phyloP scores from a whole-genome alignment of 2,329 filamentous ascomycete species.

The Ceratocystis cacaofunesta region DNA sequence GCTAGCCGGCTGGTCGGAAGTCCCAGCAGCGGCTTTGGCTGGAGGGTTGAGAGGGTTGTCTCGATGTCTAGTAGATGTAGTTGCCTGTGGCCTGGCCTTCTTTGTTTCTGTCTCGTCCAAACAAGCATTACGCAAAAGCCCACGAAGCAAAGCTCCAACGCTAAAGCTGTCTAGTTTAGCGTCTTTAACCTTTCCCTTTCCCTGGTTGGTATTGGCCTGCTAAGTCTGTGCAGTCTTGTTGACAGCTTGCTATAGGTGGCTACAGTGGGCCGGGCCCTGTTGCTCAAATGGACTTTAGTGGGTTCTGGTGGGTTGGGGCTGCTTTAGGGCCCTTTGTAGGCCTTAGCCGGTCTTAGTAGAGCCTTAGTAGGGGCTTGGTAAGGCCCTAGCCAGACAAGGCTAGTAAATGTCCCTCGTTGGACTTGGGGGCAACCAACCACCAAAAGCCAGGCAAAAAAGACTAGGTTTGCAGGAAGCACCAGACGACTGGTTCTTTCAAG shows the following conservation, averaged over 20 bases:
- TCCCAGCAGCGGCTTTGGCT: no score
- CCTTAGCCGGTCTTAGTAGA: background rate
- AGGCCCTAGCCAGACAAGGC: background rate
- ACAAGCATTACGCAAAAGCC: background rate
- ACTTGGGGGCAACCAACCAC: background rate
- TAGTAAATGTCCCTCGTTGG: background rate
- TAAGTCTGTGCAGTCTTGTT: background rate
- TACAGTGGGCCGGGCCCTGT: background rate
- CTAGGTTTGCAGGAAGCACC: background rate
- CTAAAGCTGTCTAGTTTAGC: no score
- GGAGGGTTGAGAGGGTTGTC: no score
- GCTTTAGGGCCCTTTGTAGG: background rate
- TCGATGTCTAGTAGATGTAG: no score
- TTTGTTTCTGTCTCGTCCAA: constrained; percentile 2
- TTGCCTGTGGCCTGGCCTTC: no score
- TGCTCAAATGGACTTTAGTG: background rate
- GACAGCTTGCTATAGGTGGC: background rate
- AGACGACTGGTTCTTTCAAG: background rate
- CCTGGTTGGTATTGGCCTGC: background rate
- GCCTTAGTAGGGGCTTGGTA: background rate
- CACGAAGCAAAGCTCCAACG: no score
- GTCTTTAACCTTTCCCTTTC: background rate
- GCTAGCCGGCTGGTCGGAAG: no score
- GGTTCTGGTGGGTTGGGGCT: background rate
- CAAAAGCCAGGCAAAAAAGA: background rate